A percentile compares a stretch with the other conserved stretches of the same genome.
Conservation (phyloP, 352 stramenopile species). For the Plasmopara halstedii region DNA sequence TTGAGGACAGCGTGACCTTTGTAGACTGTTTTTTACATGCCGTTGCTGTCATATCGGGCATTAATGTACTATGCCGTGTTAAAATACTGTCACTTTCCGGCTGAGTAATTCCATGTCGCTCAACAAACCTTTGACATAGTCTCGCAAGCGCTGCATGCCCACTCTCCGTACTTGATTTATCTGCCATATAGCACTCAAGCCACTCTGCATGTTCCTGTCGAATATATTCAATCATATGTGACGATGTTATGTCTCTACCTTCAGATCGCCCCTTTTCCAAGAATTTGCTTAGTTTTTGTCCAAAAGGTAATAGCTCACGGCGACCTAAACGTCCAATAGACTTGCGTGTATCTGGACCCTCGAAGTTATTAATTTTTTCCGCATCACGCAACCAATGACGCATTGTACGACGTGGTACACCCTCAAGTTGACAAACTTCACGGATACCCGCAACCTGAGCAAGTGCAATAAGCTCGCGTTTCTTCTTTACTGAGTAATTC, state of each 20-base stretch:
- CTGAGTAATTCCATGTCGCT: conserved; percentile 26
- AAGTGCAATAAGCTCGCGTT: conserved; percentile 36
- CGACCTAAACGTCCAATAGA: conserved; percentile 34
- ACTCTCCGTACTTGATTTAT: conserved; percentile 38
- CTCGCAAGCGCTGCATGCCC: conserved; percentile 30
- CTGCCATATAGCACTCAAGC: conserved; percentile 27
- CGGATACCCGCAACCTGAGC: conserved; percentile 26
- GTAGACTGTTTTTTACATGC: background rate
- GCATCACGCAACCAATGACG: conserved; percentile 37
- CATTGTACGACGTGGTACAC: conserved; percentile 28
- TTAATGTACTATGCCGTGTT: background rate
- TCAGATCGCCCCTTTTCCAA: conserved; percentile 17
- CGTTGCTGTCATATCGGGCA: background rate
- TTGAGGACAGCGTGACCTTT: background rate
- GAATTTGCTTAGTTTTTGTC: conserved; percentile 21
- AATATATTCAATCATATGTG: conserved; percentile 40
- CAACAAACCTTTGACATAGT: conserved; percentile 33
- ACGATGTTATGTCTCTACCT: conserved; percentile 28
- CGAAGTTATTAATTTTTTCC: conserved; percentile 38
- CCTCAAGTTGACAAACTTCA: conserved; percentile 31
- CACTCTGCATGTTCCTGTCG: conserved; percentile 23
- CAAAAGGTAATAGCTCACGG: conserved; percentile 32
- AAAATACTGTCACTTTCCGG: background rate
- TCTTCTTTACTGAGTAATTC: conserved; percentile 40
- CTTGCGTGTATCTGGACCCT: conserved; percentile 28